Conservation (phyloP, 2,329 filamentous ascomycete genomes). For the Colletotrichum acutatum region DNA sequence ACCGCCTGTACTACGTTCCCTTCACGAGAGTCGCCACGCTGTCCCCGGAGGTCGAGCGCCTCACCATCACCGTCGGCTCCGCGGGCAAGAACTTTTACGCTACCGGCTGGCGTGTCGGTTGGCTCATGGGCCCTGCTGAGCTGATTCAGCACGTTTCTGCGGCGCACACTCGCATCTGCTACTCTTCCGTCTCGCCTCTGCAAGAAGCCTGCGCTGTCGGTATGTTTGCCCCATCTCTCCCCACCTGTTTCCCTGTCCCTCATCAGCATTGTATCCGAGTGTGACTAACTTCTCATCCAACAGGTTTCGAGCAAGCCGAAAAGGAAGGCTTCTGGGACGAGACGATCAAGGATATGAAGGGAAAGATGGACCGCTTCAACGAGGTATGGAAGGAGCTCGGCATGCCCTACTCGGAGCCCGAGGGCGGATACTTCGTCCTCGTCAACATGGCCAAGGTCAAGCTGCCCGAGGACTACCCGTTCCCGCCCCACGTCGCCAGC, state of each 20-base stretch:
- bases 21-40: conserved; percentile 94
- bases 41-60: conserved; percentile 86
- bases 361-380: conserved; percentile 89
- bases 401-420: conserved; percentile 88
- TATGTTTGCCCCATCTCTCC: conserved; percentile 38
- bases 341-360: conserved; percentile 87
- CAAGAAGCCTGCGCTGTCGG: conserved; percentile 94
- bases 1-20: conserved; percentile 92
- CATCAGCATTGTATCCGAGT: not conserved
- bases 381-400: conserved; percentile 80
- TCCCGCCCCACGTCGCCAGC: conserved; percentile 87
- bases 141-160: conserved; percentile 92
- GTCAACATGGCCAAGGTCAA: conserved; percentile 92
- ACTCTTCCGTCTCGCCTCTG: conserved; percentile 89
- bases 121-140: conserved; percentile 89
- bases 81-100: conserved; percentile 99
- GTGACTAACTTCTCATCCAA: not conserved
- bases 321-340: conserved; percentile 87
- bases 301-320: conserved; percentile 88
- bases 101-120: conserved; percentile 95
- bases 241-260: too few relatives aligned
- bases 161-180: conserved; percentile 96
- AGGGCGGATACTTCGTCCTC: conserved; percentile 97
- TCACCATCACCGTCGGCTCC: conserved; percentile 94
- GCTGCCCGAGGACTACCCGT: conserved; percentile 84